Evolutionary conservation across 176 grass and related monocot genomes (phyloP), one percentile per base, ranked within the genome.

Genomic region (Oropetium thomaeum): DNA sequence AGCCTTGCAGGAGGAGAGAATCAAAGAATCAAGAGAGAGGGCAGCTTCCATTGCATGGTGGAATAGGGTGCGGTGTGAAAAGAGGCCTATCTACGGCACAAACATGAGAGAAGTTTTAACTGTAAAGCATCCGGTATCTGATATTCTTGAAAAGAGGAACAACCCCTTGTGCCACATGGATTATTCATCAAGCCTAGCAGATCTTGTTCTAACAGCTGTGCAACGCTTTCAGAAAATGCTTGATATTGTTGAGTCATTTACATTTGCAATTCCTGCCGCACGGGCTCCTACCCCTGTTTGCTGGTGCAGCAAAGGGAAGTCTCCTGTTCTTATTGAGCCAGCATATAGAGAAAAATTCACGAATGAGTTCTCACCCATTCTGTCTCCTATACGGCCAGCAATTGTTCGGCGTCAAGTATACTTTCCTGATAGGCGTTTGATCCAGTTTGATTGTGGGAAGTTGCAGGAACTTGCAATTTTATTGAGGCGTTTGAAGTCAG

Each of bases 361-460:
- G 62, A 67, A 81, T 25, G 53, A 72, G 61, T 70, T 92, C 58
- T 87, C 84, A 26, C 89, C 96, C 48, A 69, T 88, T 60, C 79
- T 99, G 15, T 81, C 89, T 76, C 85, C 89, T 41, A 74, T 99
- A 75, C 85, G 96, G 62, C 66, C 91, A 83, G 96, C 89, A 63
- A 92, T 92, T 76, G 96, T 99, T 67, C 96, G 96, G 25, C 84
- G 88, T 16, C 96, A 99, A 70, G 87, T 99, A 30, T 99, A 99
- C 81, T 99, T 99, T 83, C 96, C 96, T 62, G 96, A 99, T 60
- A 90, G 96, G 67, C 96, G 96, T 73, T 73, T 99, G 72, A 94
- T 99, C 68, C 96, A 99, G 73, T 99, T 99, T 82, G 96, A 99
- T 69, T 99, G 96, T 77, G 96, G 96, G n/a, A 99, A 99, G 71